Conservation (phyloP, 768 basidiomycete genomes). For the Scleroderma citrinum region DNA sequence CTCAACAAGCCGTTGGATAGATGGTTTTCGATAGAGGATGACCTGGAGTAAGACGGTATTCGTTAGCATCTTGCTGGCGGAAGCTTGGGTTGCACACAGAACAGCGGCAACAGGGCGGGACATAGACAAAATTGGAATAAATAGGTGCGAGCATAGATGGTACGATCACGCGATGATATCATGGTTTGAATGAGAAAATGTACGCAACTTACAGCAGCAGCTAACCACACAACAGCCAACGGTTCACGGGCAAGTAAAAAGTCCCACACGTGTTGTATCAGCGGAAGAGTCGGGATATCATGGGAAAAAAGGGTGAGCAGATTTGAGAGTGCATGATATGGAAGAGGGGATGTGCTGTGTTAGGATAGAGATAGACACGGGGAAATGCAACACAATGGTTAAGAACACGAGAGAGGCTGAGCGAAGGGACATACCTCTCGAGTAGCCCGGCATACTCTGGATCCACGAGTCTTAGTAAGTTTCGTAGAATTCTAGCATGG, state of each 20-base stretch:
- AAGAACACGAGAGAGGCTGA: not conserved
- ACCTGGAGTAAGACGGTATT: slow-evolving; percentile 40
- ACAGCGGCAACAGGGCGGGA: too few species aligned
- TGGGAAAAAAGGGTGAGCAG: slow-evolving; percentile 90
- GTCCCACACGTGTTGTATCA: slow-evolving; percentile 91
- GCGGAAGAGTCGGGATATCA: slow-evolving; percentile 82
- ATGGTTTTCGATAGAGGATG: slow-evolving; percentile 63
- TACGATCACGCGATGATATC: not conserved
- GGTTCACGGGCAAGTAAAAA: slow-evolving; percentile 82
- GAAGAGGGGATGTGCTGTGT: slow-evolving; percentile 64
- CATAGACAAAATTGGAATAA: too few species aligned
- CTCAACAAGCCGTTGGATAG: slow-evolving; percentile 53
- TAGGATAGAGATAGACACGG: not conserved
- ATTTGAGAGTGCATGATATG: slow-evolving; percentile 87
- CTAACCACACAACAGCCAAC: slow-evolving; percentile 74
- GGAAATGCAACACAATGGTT: not conserved
- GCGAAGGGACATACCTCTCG: slow-evolving; percentile 44
- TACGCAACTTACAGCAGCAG: slow-evolving; percentile 60
- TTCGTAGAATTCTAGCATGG: slow-evolving; percentile 11
- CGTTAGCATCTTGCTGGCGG: too few species aligned
- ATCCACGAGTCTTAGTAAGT: slow-evolving; percentile 67
- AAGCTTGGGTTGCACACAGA: too few species aligned
- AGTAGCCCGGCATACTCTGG: slow-evolving; percentile 62
- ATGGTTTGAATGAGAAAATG: not conserved
- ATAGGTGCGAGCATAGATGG: too few species aligned